Evolutionary conservation across 2,329 filamentous ascomycete genomes (phyloP), one percentile per base, ranked within the genome.

Genomic region (Clarireedia homoeocarpa): DNA sequence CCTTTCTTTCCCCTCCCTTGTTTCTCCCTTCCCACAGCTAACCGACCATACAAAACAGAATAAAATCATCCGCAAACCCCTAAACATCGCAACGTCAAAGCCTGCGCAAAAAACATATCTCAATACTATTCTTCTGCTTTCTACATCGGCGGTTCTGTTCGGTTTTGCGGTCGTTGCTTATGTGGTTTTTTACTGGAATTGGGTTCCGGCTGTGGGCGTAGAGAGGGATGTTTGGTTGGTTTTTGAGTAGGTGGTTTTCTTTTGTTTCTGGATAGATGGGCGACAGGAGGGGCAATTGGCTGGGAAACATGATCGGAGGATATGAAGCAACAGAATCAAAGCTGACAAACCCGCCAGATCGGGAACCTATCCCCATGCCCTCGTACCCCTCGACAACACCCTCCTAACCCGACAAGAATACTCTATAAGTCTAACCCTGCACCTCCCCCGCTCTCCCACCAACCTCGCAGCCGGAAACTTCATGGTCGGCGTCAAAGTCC

Each of bases 381-480:
- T 69, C 47, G 60, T 64, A 1, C 53, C 57, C 24, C 63, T 71
- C 36, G 58, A 61, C 39, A 57, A 74, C 15, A 76, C 81, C 48
- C 74, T 94, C 60, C 82, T 86, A 62, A 76, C 82, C 17, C 77
- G 82, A 48, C 92, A 96, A 70, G 79, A 85, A 48, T 99, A 99
- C 76, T 91, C 97, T 70, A 80, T 99, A 44, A 78, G 81, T 5
- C 77, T 97, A 1, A 77, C 82, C 23, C 77, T 99, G 34, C 79
- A 81, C 3, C 77, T 99, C 60, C 94, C 94, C 17, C 84, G 86
- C 42, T 94, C 89, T 2, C 84, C 83, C 0, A 72, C 78, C 1
- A 99, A 99, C 66, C 73, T 88, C 23, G 80, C 80, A 2, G 80
- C 81, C 14, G 94, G 94, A 27, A 97, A 97, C 73, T 97, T 96